phyloP scores from a whole-genome alignment of 495 filamentous ascomycete species.

The Baudoinia panamericana region DNA sequence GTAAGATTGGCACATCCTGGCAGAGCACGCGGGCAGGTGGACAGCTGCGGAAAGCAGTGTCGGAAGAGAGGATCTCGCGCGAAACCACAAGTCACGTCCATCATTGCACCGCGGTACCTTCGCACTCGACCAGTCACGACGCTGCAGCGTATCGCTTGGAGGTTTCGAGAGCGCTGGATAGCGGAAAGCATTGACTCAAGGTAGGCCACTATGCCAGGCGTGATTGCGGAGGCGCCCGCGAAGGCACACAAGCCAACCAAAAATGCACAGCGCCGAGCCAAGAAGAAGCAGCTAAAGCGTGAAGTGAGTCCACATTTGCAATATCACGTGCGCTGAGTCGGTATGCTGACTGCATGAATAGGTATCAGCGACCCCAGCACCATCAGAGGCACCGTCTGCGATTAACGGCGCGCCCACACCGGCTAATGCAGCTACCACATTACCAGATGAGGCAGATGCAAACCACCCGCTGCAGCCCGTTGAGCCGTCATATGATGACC shows the following conservation, averaged over 20 bases:
- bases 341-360: background rate
- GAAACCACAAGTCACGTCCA: no score
- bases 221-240: conserved; percentile 15
- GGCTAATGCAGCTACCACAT: background rate
- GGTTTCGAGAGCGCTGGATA: no score
- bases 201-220: conserved; percentile 17
- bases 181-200: no score
- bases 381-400: conserved; percentile 23
- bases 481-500: conserved; percentile 20
- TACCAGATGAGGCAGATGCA: conserved; percentile 7
- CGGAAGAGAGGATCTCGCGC: no score
- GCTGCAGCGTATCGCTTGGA: no score
- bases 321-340: no score
- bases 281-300: conserved; percentile 8
- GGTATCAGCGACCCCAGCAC: conserved; percentile 20
- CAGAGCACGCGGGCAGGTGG: no score
- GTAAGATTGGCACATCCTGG: no score
- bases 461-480: conserved; percentile 8
- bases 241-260: conserved; percentile 22
- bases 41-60: no score
- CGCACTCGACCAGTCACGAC: no score
- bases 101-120: no score
- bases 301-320: background rate
- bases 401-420: conserved; percentile 16
- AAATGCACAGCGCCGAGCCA: conserved; percentile 24